These are phyloP conservation scores for Gossypium laxum DNA, from an alignment of 441 rosid genomes.

Conservation along the genomic window DNA sequence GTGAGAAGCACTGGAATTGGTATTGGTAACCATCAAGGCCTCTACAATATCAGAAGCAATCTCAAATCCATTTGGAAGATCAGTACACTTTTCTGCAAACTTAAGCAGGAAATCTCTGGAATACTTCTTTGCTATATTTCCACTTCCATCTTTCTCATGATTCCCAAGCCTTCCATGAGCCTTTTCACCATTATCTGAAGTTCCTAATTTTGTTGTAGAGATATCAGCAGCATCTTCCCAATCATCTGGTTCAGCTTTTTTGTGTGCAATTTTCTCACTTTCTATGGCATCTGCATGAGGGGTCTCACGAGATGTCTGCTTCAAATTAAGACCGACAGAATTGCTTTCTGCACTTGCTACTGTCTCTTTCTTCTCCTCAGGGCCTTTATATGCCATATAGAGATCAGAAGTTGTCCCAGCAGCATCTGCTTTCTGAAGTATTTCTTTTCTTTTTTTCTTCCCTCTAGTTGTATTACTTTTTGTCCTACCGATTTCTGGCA, in stretches of 20 bases:
- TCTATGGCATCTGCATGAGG: constrained; percentile 23
- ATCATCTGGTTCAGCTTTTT: constrained; percentile 73
- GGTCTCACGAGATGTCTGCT: constrained; percentile 30
- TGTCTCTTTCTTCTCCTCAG: constrained; percentile 66
- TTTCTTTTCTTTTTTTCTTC: constrained; percentile 57
- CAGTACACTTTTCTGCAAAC: constrained; percentile 60
- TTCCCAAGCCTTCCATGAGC: constrained; percentile 23
- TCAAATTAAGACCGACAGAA: constrained; percentile 23
- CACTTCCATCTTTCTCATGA: constrained; percentile 28
- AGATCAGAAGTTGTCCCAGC: constrained; percentile 48
- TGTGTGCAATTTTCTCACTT: constrained; percentile 29
- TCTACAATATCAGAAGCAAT: constrained; percentile 45
- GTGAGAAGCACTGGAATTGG: constrained; percentile 31
- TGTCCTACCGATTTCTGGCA: constrained; percentile 32
- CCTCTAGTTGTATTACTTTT: constrained; percentile 32
- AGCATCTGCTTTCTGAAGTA: constrained; percentile 55
- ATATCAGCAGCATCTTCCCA: constrained; percentile 97
- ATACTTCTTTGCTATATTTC: constrained; percentile 50
- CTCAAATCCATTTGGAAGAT: constrained; percentile 64
- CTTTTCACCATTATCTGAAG: constrained; percentile 28
- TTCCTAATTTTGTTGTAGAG: constrained; percentile 65
- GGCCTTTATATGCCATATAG: constrained; percentile 80
- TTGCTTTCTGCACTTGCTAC: constrained; percentile 25
- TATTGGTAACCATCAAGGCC: constrained; percentile 27
- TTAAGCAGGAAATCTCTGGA: constrained; percentile 87